Base-by-base conservation (phyloP, 352 stramenopile genomes). In the Globisporangium cederbergense region DNA sequence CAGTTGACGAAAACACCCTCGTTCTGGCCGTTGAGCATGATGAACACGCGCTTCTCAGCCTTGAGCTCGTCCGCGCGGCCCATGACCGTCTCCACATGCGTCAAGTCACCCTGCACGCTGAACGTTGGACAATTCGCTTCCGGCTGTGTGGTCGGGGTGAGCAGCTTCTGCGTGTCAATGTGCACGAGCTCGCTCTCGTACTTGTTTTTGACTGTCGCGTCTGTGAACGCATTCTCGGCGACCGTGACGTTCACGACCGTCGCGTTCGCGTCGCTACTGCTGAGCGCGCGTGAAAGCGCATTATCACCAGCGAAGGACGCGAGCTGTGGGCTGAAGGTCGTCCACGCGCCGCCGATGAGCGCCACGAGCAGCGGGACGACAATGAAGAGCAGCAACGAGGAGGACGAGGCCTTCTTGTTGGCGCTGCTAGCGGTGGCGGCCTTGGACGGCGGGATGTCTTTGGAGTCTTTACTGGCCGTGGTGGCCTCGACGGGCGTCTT, bases 21-120 rank as follows among this genome's bases (percentile, higher is more conserved):
- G 62, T 90, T 84, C 50, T 87, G 52, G 28, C 83, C 81, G 43
- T 90, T 92, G 38, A 90, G 73, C 76, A 87, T 84, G 58, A 92
- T 70, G 42, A 92, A 88, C 50, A 89, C 78, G 36, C 68, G 71
- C 18, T 66, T 50, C 6, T 75, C 63, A 0, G 58, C 50, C 55
- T 71, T 76, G 28, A 90, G 64, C 57, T 76, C 52, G 9, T 71
- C 53, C 4, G 72, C 54, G 14, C 62, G 63, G 16, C 50, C 68
- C 49, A 88, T 49, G 25, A 74, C 79, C 3, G 62, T 57, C 55
- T 79, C 67, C 20, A 88, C 76, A 38, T 77, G 72, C 30, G 66
- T 73, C 7, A 68, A 55, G 28, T 80, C 75, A 20, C 54, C 63
- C 11, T 67, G 58, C 1, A 72, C 52, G n/a, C 72, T 58, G 16